Evolutionary conservation across 225 moss, liverwort and hornwort genomes (phyloP), one percentile per base, ranked within the genome.

Genomic region (Sphagnum contortum): DNA sequence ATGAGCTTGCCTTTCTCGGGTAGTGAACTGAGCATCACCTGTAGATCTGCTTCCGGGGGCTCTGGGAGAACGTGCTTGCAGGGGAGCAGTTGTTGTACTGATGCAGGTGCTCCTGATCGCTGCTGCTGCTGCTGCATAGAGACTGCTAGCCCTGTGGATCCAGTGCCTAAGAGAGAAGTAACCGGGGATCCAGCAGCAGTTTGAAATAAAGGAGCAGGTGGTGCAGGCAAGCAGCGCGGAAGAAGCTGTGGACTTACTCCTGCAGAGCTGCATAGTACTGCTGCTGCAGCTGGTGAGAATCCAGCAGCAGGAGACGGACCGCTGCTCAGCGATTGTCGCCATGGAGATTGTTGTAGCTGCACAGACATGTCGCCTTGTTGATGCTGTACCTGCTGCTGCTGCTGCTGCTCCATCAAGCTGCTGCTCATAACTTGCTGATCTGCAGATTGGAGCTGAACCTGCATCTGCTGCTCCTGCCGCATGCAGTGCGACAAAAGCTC

Each of bases 1-100:
- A 93, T 70, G 47, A 93, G 88, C 74, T 93, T 88, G 49, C 92
- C 92, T 55, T 82, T 90, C 77, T 93, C 90, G 2, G 92, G 92
- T 10, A 93, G 86, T 0, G 90, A 88, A 45, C 86, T 90, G 57
- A 93, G 60, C 92, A 93, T 86, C 54, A 93, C 88, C 72, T 90
- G 88, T 47, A 89, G 68, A 69, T 93, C 90, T 2, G 92, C 79
- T 68, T 93, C 92, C 5, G 92, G 92, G 45, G 92, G 92, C 77
- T 93, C 92, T 6, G 92, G 92, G 55, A 93, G 83, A 59, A 90
- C 86, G 1, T 86, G 76, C 12, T 87, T 83, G 44, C 90, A 81
- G 4, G 80, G 80, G 6, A 77, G 67, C 4, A 85, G 73, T 7
- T 82, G 89, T 88, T 85, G 54, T 77, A 88, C 60, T 85, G 72